phyloP scores from a whole-genome alignment of 495 filamentous ascomycete species.

The Delitschia confertaspora region DNA sequence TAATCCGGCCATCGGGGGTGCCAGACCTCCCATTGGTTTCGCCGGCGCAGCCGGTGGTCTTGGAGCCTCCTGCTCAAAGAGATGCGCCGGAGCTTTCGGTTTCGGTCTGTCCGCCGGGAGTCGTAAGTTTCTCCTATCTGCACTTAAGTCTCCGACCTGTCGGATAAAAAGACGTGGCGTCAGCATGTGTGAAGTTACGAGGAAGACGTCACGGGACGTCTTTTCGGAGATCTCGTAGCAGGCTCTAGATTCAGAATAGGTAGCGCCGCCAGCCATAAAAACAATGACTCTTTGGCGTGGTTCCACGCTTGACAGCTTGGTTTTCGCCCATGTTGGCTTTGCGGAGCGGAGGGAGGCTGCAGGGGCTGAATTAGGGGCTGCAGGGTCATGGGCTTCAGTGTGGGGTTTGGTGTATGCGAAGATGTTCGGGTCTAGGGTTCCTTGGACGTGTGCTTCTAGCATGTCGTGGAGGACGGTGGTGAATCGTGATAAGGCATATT shows the following conservation, averaged over 20 bases:
- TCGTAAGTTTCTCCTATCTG: constrained; percentile 62
- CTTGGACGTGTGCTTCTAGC: constrained; percentile 58
- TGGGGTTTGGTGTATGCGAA: constrained; percentile 83
- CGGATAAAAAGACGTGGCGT: constrained; percentile 69
- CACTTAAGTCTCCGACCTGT: constrained; percentile 70
- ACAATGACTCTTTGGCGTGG: constrained; percentile 85
- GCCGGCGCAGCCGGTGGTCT: constrained; percentile 40
- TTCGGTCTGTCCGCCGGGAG: constrained; percentile 74
- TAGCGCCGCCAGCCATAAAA: constrained; percentile 94
- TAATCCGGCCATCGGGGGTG: constrained; percentile 51
- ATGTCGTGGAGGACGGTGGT: constrained; percentile 41
- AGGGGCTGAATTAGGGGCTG: constrained; percentile 47
- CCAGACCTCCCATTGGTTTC: constrained; percentile 36
- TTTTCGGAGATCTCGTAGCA: constrained; percentile 79
- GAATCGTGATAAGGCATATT: constrained; percentile 54
- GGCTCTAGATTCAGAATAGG: constrained; percentile 74
- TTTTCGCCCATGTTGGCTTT: constrained; percentile 90
- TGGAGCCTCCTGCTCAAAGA: constrained; percentile 58
- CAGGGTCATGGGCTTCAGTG: constrained; percentile 50
- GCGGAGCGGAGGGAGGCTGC: constrained; percentile 75
- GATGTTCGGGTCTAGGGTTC: constrained; percentile 44
- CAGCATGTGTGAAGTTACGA: constrained; percentile 87
- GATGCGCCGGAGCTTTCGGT: constrained; percentile 71
- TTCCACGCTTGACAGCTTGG: constrained; percentile 63
- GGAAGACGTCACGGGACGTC: constrained; percentile 69